Conservation (phyloP, 352 stramenopile genomes). For the Pythium phragmitis region DNA sequence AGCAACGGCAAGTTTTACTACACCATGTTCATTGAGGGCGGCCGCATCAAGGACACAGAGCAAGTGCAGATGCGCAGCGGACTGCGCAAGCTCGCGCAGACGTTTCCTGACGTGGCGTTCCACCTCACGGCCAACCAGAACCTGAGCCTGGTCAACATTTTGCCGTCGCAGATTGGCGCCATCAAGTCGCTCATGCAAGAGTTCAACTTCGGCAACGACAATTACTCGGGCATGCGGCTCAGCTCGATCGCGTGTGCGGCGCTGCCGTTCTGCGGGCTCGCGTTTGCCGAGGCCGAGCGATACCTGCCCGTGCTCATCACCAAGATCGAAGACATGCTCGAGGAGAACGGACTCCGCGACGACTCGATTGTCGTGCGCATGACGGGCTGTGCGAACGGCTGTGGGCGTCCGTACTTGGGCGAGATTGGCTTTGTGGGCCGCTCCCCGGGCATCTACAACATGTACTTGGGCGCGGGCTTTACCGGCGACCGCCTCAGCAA, state of each 20-base stretch:
- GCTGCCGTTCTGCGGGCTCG: conserved; percentile 95
- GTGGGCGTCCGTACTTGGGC: conserved; percentile 95
- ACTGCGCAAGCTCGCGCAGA: conserved; percentile 91
- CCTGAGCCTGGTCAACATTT: conserved; percentile 93
- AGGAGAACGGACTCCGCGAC: conserved; percentile 88
- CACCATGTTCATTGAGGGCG: conserved; percentile 86
- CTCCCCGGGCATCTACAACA: conserved; percentile 95
- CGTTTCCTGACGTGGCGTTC: conserved; percentile 90
- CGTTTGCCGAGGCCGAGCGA: conserved; percentile 96
- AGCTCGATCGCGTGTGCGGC: conserved; percentile 95
- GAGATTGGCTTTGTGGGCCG: conserved; percentile 98
- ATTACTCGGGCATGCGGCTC: conserved; percentile 74
- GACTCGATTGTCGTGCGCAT: conserved; percentile 97
- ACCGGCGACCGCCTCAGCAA: conserved; percentile 77
- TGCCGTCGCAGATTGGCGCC: conserved; percentile 84
- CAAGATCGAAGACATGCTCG: conserved; percentile 91
- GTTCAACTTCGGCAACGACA: conserved; percentile 90
- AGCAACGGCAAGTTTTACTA: conserved; percentile 72
- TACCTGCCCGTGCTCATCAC: conserved; percentile 93
- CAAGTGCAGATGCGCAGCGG: conserved; percentile 85
- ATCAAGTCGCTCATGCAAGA: conserved; percentile 92
- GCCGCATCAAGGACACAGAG: conserved; percentile 92
- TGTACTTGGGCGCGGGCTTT: conserved; percentile 93
- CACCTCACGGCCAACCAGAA: conserved; percentile 96
- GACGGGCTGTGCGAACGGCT: conserved; percentile 98